A percentile compares a stretch with the other conserved stretches of the same genome.
These are phyloP conservation scores for Sindora glabra DNA, from an alignment of 306 rosid genomes.

Conservation along the genomic window DNA sequence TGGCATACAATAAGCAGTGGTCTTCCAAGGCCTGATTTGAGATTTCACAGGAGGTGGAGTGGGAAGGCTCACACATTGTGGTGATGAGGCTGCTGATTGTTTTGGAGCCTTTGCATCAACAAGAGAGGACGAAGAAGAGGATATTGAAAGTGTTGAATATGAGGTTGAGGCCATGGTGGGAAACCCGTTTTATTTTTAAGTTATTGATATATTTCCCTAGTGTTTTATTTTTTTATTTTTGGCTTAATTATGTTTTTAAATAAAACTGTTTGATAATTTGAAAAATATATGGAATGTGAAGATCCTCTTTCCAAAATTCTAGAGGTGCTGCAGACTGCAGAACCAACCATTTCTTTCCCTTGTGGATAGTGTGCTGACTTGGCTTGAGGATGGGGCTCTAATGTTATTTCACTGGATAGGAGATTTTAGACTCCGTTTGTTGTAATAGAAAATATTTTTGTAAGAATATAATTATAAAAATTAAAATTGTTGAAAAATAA, in stretches of 20 bases:
- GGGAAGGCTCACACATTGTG: slow-evolving; percentile 73
- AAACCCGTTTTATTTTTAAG: too few species aligned
- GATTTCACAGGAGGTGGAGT: slow-evolving; percentile 43
- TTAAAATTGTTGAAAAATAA: too few species aligned
- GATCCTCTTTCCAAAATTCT: slow-evolving; percentile 25
- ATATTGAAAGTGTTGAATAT: slow-evolving; percentile 54
- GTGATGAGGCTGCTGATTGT: slow-evolving; percentile 40
- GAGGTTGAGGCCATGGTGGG: slow-evolving; percentile 84
- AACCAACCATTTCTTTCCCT: slow-evolving; percentile 42
- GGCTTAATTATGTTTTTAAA: slow-evolving; percentile 11
- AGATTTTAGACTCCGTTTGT: slow-evolving; percentile 13
- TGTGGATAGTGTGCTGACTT: slow-evolving; percentile 56
- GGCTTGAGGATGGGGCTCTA: slow-evolving; percentile 46
- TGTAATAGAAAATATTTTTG: too few species aligned
- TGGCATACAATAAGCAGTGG: slow-evolving; percentile 57
- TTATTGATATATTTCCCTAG: slow-evolving; percentile 16
- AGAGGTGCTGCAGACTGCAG: slow-evolving; percentile 22
- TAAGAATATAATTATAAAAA: too few species aligned
- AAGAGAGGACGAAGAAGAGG: slow-evolving; percentile 60
- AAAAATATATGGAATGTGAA: slow-evolving; percentile 24
- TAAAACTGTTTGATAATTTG: slow-evolving; percentile 30
- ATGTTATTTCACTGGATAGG: slow-evolving; percentile 44
- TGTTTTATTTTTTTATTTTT: slow-evolving; percentile 17
- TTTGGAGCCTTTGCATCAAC: slow-evolving; percentile 56
- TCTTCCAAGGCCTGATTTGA: slow-evolving; percentile 56